Evolutionary conservation across 352 stramenopile species (phyloP).

Genomic region (Pythium brachiatum): DNA sequence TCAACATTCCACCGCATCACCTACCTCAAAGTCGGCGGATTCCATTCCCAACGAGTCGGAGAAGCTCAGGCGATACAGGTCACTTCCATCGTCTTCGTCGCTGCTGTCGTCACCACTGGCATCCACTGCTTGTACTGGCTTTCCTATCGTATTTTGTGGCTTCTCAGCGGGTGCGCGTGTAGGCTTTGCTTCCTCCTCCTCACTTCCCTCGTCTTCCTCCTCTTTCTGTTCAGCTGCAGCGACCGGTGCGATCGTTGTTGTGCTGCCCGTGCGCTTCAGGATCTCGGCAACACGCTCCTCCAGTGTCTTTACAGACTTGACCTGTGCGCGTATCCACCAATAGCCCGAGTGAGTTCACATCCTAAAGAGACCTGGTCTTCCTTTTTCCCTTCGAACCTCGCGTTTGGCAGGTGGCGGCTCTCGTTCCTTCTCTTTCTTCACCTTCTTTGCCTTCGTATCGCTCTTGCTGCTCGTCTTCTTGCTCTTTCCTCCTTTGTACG

Average conservation of each 20-base stretch:
- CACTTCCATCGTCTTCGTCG: slow-evolving; percentile 13
- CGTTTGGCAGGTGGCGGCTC: slow-evolving; percentile 19
- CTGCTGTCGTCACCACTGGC: neutral
- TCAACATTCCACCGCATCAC: neutral
- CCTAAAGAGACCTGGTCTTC: no score
- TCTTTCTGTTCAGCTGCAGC: slow-evolving; percentile 9
- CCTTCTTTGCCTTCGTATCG: slow-evolving; percentile 8
- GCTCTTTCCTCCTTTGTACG: slow-evolving; percentile 16
- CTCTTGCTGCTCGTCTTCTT: slow-evolving; percentile 10
- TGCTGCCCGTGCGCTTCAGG: slow-evolving; percentile 71
- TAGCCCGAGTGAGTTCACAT: no score
- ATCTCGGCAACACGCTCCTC: slow-evolving; percentile 78
- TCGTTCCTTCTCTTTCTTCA: slow-evolving; percentile 23
- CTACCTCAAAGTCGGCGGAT: slow-evolving; percentile 79
- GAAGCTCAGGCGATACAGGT: slow-evolving; percentile 34
- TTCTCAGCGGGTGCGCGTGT: neutral
- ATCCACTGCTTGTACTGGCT: neutral
- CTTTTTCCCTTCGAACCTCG: slow-evolving; percentile 16
- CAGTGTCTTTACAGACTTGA: slow-evolving; percentile 39
- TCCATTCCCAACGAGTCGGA: slow-evolving; percentile 76
- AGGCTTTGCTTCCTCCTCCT: neutral
- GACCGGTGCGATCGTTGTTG: slow-evolving; percentile 25
- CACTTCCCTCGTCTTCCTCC: neutral
- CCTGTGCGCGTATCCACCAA: slow-evolving; percentile 5
- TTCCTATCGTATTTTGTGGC: neutral